Evolutionary conservation across 768 basidiomycete species (phyloP), one percentile per base, ranked within the genome.

Genomic region (Fomitopsis serialis): DNA sequence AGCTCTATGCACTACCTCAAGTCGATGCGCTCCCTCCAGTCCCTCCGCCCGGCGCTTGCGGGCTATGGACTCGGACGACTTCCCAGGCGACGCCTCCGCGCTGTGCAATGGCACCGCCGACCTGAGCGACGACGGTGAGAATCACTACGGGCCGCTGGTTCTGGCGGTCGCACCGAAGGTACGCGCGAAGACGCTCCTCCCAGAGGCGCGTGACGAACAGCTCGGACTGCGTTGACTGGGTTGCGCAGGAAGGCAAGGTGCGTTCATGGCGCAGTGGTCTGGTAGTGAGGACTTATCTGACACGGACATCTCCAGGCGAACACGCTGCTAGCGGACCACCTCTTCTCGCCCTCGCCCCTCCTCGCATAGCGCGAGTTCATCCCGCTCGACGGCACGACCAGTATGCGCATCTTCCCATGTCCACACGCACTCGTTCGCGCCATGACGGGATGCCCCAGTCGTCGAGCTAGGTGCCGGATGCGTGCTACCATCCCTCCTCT

Each of bases 391-490:
- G 68, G 69, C 12, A 69, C 66, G 52, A 74, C 72, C 45, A 75
- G 84, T 80, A 42, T 7, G 51, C 50, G 23, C 17, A 11, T 11
- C 6, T 32, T 11, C 6, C 37, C 8, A 43, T 2, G 44, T 21
- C 21, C 25, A 15, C 6, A 35, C 9, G n/a, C 27, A 15, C 34
- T 45, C 21, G 25, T 25, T 21, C 17, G 12, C 2, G 22, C 13
- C 6, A 6, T 32, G 29, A n/a, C n/a, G 29, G 29, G 6, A 32
- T 32, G 12, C 21, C 10, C 48, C 54, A 87, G 85, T 84, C 1
- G 61, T 89, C n/a, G 88, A 90, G 63, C 77, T 89, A 2, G 86
- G 84, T 2, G 78, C 85, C 7, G 86, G 88, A 7, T 77, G 79
- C 43, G 86, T 79, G 17, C 64, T 91, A 7, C 87, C 86, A 3